These are phyloP conservation scores for Aspergillus sp. DNA, from an alignment of 2,329 filamentous ascomycete species.

Conservation along the genomic window DNA sequence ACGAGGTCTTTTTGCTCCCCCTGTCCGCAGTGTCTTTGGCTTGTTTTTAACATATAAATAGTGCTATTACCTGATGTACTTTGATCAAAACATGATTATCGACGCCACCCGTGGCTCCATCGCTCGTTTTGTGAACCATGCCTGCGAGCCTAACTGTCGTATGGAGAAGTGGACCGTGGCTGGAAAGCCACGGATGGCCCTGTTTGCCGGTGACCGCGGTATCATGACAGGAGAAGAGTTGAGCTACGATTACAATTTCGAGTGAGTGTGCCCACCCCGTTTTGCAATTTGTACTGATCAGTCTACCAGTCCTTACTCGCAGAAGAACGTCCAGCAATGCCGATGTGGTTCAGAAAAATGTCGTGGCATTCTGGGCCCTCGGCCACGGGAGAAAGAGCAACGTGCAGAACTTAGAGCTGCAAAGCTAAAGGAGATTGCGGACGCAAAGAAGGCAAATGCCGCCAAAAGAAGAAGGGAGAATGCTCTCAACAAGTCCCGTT, in stretches of 20 bases:
- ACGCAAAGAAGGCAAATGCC: slow-evolving; percentile 23
- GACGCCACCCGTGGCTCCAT: slow-evolving; percentile 96
- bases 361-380: slow-evolving; percentile 64
- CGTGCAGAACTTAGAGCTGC: slow-evolving; percentile 33
- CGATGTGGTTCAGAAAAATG: slow-evolving; percentile 65
- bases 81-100: slow-evolving; percentile 98
- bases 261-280: slow-evolving; percentile 49
- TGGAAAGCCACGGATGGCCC: slow-evolving; percentile 91
- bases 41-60: slow-evolving; percentile 43
- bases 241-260: slow-evolving; percentile 87
- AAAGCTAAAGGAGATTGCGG: slow-evolving; percentile 30
- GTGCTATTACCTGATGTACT: slow-evolving; percentile 99
- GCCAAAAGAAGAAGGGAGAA: slow-evolving; percentile 42
- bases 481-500: slow-evolving; percentile 17
- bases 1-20: slow-evolving; percentile 66
- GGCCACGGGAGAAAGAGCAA: slow-evolving; percentile 54
- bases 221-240: slow-evolving; percentile 96
- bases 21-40: neutral
- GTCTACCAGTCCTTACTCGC: slow-evolving; percentile 56
- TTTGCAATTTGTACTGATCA: slow-evolving; percentile 17
- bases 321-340: slow-evolving; percentile 67
- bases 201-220: slow-evolving; percentile 87
- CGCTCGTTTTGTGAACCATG: slow-evolving; percentile 97
- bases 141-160: slow-evolving; percentile 91
- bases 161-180: slow-evolving; percentile 99